phyloP scores from a whole-genome alignment of 495 filamentous ascomycete species.

The Xylaria palmicola region DNA sequence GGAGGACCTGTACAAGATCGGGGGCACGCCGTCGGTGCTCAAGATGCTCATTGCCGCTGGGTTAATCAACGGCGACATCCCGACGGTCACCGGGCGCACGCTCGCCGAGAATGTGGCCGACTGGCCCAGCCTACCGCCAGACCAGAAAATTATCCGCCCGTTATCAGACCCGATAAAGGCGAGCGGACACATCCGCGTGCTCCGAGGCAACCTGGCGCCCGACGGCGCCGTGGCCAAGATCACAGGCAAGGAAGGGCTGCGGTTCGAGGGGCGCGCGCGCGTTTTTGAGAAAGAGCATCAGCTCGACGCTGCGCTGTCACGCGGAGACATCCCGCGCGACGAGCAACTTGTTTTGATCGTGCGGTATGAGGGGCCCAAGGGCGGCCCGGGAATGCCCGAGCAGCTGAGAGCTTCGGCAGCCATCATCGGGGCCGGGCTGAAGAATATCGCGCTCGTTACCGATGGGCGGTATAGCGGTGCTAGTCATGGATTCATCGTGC shows the following conservation, averaged over 20 bases:
- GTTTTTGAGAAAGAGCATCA: constrained; percentile 90
- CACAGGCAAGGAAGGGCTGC: constrained; percentile 88
- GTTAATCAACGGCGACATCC: constrained; percentile 78
- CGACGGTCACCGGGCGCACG: constrained; percentile 90
- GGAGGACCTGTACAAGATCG: constrained; percentile 93
- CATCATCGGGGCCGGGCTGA: constrained; percentile 88
- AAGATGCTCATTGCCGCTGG: constrained; percentile 85
- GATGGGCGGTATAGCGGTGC: constrained; percentile 92
- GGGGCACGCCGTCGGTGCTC: constrained; percentile 86
- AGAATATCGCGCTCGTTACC: constrained; percentile 87
- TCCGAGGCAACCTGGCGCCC: constrained; percentile 87
- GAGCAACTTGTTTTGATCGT: constrained; percentile 87
- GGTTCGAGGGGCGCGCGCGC: constrained; percentile 76
- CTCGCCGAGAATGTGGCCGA: constrained; percentile 82
- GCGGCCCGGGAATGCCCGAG: constrained; percentile 98
- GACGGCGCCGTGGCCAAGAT: constrained; percentile 96
- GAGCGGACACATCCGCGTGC: constrained; percentile 86
- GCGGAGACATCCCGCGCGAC: constrained; percentile 66
- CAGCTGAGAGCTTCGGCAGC: constrained; percentile 86
- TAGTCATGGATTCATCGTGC: constrained; percentile 90
- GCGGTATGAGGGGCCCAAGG: constrained; percentile 92
- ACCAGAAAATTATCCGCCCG: constrained; percentile 83
- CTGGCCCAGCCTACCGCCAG: constrained; percentile 75
- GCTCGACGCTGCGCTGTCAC: constrained; percentile 72
- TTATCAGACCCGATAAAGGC: constrained; percentile 81